A percentile compares a stretch with the other conserved stretches of the same genome.
Conservation (phyloP, 2,329 filamentous ascomycete species). For the Epichloe amarillans region DNA sequence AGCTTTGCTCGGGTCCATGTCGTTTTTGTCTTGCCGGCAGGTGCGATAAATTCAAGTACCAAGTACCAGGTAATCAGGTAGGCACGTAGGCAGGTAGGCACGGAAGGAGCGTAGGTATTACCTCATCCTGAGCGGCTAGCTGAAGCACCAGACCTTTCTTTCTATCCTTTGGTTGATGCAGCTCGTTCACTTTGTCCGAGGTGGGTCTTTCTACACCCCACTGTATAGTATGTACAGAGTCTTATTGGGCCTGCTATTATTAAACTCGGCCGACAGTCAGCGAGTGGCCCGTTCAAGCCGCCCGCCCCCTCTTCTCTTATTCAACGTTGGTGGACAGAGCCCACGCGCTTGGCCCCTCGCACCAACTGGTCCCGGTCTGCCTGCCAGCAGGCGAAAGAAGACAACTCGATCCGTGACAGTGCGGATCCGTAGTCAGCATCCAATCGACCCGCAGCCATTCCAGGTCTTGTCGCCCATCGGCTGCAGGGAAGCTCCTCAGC, state of each 20-base stretch:
- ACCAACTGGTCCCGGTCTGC: background rate
- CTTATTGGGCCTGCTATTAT: background rate
- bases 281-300: background rate
- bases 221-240: background rate
- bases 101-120: too few species aligned
- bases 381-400: background rate
- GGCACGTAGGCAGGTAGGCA: too few species aligned
- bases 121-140: too few species aligned
- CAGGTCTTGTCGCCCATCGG: slow-evolving; percentile 11
- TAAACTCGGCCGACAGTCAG: slow-evolving; percentile 1
- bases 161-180: too few species aligned
- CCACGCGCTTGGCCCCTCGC: background rate
- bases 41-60: too few species aligned
- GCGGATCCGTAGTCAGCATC: background rate
- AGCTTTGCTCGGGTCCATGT: too few species aligned
- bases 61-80: too few species aligned
- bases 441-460: slow-evolving; percentile 10
- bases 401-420: background rate
- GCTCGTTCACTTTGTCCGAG: too few species aligned
- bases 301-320: background rate
- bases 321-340: background rate
- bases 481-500: slow-evolving; percentile 15
- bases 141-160: too few species aligned
- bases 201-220: too few species aligned
- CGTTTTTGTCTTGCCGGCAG: too few species aligned